Evolutionary conservation across 202 grass and related monocot species (phyloP), one percentile per base, ranked within the genome.

Genomic region (Zizania palustris): DNA sequence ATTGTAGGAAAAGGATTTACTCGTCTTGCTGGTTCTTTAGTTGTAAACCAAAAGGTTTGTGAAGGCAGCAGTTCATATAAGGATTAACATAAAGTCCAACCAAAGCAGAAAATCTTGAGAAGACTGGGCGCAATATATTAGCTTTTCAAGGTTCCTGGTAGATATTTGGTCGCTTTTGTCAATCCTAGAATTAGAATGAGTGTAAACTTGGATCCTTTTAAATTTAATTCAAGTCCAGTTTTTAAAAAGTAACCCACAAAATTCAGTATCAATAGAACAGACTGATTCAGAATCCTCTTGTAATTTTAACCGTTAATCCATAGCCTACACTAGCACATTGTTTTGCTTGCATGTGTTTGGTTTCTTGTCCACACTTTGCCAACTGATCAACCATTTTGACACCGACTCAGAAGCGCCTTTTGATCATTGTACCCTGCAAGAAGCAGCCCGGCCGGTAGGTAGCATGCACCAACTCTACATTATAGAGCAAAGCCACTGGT

Each of bases 361-460:
- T 72, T 19, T 71, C 73, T n/a, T 46, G 44, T 64, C 16, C 45
- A 73, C 69, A 73, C 28, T 48, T 56, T 35, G 10, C 68, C 58
- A 34, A 81, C 20, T 65, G 38, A 54, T 80, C 49, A 72, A 77
- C 61, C 82, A 85, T 85, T 81, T 72, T 72, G 77, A 88, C 38
- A 80, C 61, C 45, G 33, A 85, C 71, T 81, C 15, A 67, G 73
- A 85, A 81, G 66, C 61, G 68, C 82, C 72, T 79, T 69, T 67
- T 11, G 9, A 71, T 77, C 71, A 74, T 76, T 88, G 71, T 45
- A 68, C 61, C 60, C 63, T 70, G 45, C 48, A 19, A 81, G 46
- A 69, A 80, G 72, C 77, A 83, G 56, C 10, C 69, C 55, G 83
- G 54, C 69, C 55, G 83, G 54, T 83, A 79, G 80, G 80, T 79